phyloP scores from a whole-genome alignment of 2,329 filamentous ascomycete species.

The Paecilomyces sp. region DNA sequence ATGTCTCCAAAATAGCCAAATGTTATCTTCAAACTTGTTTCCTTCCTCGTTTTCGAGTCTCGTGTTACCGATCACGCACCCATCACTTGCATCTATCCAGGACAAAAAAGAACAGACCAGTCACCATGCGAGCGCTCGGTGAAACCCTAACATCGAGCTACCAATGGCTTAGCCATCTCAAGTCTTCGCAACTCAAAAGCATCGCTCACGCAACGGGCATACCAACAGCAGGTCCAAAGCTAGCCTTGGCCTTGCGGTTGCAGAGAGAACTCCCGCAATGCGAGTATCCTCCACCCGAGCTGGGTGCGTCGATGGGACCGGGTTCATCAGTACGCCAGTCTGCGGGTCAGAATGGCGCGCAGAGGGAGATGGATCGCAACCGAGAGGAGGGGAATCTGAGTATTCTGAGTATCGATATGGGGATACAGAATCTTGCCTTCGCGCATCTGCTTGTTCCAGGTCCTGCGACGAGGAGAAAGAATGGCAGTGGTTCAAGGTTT shows the following conservation, averaged over 20 bases:
- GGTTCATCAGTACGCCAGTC: not conserved
- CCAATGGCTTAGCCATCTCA: constrained; percentile 36
- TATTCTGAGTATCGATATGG: constrained; percentile 76
- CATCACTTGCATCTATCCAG: not conserved
- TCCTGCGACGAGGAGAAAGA: not conserved
- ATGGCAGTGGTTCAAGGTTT: not conserved
- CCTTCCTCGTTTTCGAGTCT: not conserved
- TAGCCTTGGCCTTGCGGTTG: constrained; percentile 47
- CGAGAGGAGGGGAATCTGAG: constrained; percentile 26
- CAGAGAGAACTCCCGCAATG: constrained; percentile 14
- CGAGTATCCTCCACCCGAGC: constrained; percentile 6
- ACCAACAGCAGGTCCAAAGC: constrained; percentile 53
- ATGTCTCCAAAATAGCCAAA: too few species aligned
- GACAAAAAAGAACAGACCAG: not conserved
- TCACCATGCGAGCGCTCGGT: constrained; percentile 7
- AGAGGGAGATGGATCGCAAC: not conserved
- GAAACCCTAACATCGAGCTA: not conserved
- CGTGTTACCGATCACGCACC: not conserved
- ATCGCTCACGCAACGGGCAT: constrained; percentile 57
- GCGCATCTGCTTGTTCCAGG: constrained; percentile 49
- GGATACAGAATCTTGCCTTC: constrained; percentile 72
- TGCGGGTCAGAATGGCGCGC: not conserved
- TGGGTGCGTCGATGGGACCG: not conserved
- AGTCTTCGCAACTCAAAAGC: constrained; percentile 48
- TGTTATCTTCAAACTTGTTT: not conserved